Evolutionary conservation across 2,329 filamentous ascomycete species (phyloP).

Genomic region (Aspergillus aculeatinus): DNA sequence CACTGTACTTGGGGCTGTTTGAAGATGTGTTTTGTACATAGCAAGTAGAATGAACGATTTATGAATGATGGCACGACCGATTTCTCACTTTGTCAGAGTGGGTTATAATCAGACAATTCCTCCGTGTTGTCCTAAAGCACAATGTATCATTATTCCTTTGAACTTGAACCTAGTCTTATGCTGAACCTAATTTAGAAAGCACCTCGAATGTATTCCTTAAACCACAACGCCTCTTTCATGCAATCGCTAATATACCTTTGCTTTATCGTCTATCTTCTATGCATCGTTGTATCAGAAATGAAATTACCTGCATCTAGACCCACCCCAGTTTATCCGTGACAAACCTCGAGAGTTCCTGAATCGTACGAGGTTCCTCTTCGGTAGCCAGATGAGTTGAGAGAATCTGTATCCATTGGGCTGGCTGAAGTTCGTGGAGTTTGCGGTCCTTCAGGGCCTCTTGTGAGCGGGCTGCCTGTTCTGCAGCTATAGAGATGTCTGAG

Average conservation of each 20-base stretch:
- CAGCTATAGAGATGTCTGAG: conserved; percentile 29
- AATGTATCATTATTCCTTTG: neutral
- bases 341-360: conserved; percentile 28
- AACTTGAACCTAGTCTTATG: neutral
- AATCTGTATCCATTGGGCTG: conserved; percentile 28
- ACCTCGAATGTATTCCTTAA: neutral
- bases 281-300: neutral
- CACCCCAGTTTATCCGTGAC: conserved; percentile 29
- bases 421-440: conserved; percentile 51
- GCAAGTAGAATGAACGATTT: neutral
- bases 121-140: too few relatives aligned
- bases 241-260: neutral
- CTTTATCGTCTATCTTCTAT: neutral
- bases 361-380: conserved; percentile 14
- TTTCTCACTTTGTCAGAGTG: too few relatives aligned
- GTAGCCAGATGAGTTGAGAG: conserved; percentile 20
- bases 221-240: neutral
- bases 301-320: conserved; percentile 1
- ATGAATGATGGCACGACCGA: neutral
- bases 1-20: neutral
- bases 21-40: conserved; percentile 2
- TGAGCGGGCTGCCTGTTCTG: conserved; percentile 34
- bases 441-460: conserved; percentile 38
- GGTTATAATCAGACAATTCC: too few relatives aligned
- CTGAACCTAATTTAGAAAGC: neutral